Base-by-base conservation (phyloP, 129 eudicot genomes). In the Pseudognaphalium luteoalbum region DNA sequence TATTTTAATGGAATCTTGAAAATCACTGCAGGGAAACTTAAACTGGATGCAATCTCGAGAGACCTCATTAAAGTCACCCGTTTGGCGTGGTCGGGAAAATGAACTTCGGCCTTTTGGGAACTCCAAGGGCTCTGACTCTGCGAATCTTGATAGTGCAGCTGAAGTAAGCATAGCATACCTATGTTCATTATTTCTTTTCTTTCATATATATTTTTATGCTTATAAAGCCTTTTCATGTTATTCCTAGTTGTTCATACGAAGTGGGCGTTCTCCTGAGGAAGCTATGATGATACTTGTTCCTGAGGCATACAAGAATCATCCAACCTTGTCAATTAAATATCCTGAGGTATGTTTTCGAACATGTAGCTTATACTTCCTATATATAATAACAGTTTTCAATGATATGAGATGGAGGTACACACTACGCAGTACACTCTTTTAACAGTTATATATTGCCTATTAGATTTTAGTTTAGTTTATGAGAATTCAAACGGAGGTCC, bases 31-130 rank as follows among this genome's bases (percentile, higher is more conserved):
- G 99, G 99, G 99, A 19, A 95, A 95, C 83, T 86, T 95, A 82
- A 95, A 95, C 87, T 95, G 99, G 99, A 95, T 95, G 99, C 93
- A 84, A 84, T 95, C 99, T 76, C 88, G 99, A 76, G 99, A 95
- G 81, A 75, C 85, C 64, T 87, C 99, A 61, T 39, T 95, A 70
- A 88, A 89, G 78, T 86, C 99, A 28, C 91, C 99, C 22, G 97
- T 95, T 76, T 95, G 99, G 99, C 90, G 90, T 74, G 97, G 89
- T 39, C 94, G 99, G 58, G 99, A 95, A 82, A 85, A 85, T 87
- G 99, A 95, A 84, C 83, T 95, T 59, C 91, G 99, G 35, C 99
- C 99, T 75, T 95, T 82, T 83, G 99, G 99, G 71, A 95, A 95
- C 74, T 69, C 96, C 29, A 89, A 85, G 66, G 99, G 88, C 67